Base-by-base conservation (phyloP, 148 eudicot genomes). In the Rhododendron vialii region DNA sequence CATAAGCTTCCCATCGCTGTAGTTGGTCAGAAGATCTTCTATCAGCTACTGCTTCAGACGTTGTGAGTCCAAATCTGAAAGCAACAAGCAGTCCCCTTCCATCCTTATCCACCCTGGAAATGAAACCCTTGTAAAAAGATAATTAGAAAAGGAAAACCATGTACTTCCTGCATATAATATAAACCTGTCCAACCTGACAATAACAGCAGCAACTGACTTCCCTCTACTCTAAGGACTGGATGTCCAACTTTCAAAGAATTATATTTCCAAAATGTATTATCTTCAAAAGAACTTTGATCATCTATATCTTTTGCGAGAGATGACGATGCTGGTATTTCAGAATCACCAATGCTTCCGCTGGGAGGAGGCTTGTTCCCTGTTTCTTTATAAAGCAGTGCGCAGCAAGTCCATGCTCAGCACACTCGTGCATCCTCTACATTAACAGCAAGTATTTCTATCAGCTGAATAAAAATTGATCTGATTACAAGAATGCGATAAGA, bases 311-410 rank as follows among this genome's bases (percentile, higher is more conserved):
- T 89, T 13, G 95, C 83, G 67, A 91, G 82, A 85, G 85, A 86
- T 50, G 93, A 87, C 75, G 95, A 87, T n/a, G 28, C 88, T 74
- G 89, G 53, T 36, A 86, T 86, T 67, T 90, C 91, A 84, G 93
- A 85, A 90, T 86, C 92, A 84, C 86, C 87, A 71, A 88, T 80
- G 81, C 80, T 80, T 84, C 85, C 82, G 24, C 86, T 82, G 75
- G 92, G 88, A 83, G 90, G 91, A 84, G 90, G 83, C 71, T 87
- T 87, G 88, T 77, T 88, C 71, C 85, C 95, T 78, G 94, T 92
- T 90, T 96, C 99, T 91, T 96, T 96, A 90, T 96, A 96, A 82
- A 95, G 98, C 99, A 96, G 89, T 96, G 99, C 35, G 99, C 99
- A 86, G 99, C 99, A 89, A 94, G 92, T 85, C 99, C 99, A 91